Evolutionary conservation across 768 basidiomycete genomes (phyloP).

Genomic region (Pholiota microspora): DNA sequence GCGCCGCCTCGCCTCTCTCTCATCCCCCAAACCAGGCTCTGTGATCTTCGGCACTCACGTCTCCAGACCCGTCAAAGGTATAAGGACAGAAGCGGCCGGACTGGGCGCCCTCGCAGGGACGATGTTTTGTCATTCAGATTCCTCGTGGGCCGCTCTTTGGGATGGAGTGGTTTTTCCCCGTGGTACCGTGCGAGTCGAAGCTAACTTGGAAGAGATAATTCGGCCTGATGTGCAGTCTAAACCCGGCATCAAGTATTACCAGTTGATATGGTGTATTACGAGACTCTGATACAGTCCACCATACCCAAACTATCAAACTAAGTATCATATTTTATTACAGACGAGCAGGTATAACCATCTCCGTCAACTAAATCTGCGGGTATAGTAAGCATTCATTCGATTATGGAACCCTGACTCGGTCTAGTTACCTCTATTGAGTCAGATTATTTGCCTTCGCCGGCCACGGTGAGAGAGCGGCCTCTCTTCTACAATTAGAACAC

Average conservation of each 20-base stretch:
- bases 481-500: too few relatives aligned
- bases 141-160: neutral
- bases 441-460: too few relatives aligned
- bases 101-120: neutral
- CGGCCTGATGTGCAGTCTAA: neutral
- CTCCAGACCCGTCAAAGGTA: constrained; percentile 28
- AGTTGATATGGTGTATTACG: neutral
- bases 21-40: constrained; percentile 27
- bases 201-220: neutral
- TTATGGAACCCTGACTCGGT: too few relatives aligned
- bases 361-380: too few relatives aligned
- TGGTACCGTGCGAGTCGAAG: neutral
- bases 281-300: neutral
- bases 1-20: constrained; percentile 23
- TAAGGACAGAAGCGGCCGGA: neutral
- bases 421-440: too few relatives aligned
- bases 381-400: too few relatives aligned
- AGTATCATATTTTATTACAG: too few relatives aligned
- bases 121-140: neutral
- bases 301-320: neutral
- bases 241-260: neutral
- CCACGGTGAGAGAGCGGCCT: too few relatives aligned
- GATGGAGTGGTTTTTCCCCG: neutral
- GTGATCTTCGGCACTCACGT: constrained; percentile 33
- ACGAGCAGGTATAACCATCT: too few relatives aligned